Evolutionary conservation across 768 basidiomycete genomes (phyloP).

Genomic region (Termitomyces sp.): DNA sequence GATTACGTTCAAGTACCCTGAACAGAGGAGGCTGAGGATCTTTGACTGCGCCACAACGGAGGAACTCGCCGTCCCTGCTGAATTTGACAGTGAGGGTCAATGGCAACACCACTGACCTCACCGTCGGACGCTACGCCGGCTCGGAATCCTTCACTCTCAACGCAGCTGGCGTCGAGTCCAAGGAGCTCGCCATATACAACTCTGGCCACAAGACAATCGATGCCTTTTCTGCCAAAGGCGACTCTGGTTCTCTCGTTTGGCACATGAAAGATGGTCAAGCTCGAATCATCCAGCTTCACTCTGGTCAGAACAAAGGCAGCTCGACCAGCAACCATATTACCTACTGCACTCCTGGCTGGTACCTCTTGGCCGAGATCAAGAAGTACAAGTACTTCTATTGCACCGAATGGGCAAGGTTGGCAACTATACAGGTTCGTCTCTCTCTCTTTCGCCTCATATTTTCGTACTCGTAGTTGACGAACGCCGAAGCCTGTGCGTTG

Average conservation of each 20-base stretch:
- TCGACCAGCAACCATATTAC: slow-evolving; percentile 24
- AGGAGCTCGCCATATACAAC: slow-evolving; percentile 26
- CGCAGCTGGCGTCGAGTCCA: slow-evolving; percentile 10
- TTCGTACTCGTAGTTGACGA: too few relatives aligned
- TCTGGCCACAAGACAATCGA: slow-evolving; percentile 11
- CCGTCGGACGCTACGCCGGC: slow-evolving; percentile 22
- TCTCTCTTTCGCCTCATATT: too few relatives aligned
- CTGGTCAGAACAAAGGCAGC: slow-evolving; percentile 21
- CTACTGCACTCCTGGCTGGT: slow-evolving; percentile 29
- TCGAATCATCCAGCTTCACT: slow-evolving; percentile 25
- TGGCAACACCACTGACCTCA: slow-evolving; percentile 23
- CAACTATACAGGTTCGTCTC: too few relatives aligned
- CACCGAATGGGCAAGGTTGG: too few relatives aligned
- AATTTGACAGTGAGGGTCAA: slow-evolving; percentile 22
- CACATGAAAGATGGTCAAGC: slow-evolving; percentile 16
- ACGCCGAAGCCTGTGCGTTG: too few relatives aligned
- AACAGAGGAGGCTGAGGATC: slow-evolving; percentile 16
- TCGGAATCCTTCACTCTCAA: slow-evolving; percentile 25
- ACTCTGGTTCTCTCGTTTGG: slow-evolving; percentile 28
- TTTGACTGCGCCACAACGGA: slow-evolving; percentile 14
- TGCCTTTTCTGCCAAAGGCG: slow-evolving; percentile 26
- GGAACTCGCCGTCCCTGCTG: slow-evolving; percentile 12
- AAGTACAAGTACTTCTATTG: slow-evolving; percentile 20
- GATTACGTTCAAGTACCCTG: slow-evolving; percentile 18
- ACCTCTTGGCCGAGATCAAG: slow-evolving; percentile 22